A percentile compares a stretch with the other conserved stretches of the same genome.
Conservation (phyloP, 768 basidiomycete species). For the Trametes coccinea region DNA sequence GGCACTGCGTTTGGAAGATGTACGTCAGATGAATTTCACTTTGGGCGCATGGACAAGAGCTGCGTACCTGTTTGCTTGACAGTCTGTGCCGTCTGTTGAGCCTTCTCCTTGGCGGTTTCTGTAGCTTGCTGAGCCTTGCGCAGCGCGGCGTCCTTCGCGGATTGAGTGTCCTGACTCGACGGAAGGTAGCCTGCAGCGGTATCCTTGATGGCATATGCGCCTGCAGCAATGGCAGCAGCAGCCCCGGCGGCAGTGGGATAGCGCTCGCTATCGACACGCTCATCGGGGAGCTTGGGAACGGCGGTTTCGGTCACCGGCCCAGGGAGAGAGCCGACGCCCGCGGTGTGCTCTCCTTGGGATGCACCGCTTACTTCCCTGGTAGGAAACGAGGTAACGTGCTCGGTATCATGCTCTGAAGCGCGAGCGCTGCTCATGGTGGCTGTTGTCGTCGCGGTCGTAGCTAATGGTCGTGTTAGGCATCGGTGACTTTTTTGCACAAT, state of each 20-base stretch:
- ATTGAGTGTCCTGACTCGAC: not conserved
- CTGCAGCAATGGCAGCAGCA: conserved; percentile 5
- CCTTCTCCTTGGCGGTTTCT: not conserved
- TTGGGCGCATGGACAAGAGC: not conserved
- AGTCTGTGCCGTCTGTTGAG: not conserved
- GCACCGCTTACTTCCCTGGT: conserved; percentile 21
- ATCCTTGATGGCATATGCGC: conserved; percentile 17
- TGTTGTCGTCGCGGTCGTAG: conserved; percentile 9
- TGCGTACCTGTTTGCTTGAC: conserved; percentile 5
- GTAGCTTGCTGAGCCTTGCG: not conserved
- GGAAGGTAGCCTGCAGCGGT: not conserved
- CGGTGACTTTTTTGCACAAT: not conserved
- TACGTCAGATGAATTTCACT: not conserved
- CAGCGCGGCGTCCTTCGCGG: not conserved
- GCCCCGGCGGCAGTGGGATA: conserved; percentile 14
- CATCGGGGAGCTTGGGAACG: conserved; percentile 52
- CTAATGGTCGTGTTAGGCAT: not conserved
- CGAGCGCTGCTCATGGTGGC: conserved; percentile 15
- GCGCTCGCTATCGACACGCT: conserved; percentile 30
- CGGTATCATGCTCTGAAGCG: conserved; percentile 23
- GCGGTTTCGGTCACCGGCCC: conserved; percentile 45
- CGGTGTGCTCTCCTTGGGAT: conserved; percentile 21
- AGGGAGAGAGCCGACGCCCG: conserved; percentile 52
- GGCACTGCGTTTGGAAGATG: not conserved
- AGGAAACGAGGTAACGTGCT: conserved; percentile 20